These are phyloP conservation scores for Helicocarpus griseus DNA, from an alignment of 2,329 filamentous ascomycete genomes.

Conservation along the genomic window DNA sequence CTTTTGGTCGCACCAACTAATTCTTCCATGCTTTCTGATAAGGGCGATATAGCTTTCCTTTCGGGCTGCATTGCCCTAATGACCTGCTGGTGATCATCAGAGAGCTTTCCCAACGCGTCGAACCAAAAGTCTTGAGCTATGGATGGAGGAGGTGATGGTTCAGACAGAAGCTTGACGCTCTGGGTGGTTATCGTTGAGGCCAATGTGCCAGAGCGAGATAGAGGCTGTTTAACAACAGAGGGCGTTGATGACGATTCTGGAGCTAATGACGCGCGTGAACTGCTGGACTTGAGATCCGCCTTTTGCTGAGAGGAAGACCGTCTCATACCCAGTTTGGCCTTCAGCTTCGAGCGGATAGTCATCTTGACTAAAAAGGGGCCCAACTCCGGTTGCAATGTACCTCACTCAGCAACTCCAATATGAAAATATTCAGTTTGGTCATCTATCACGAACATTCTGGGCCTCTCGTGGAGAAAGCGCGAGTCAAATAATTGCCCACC, in stretches of 20 bases:
- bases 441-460: too few relatives aligned
- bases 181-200: not conserved
- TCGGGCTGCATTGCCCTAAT: not conserved
- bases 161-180: not conserved
- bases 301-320: not conserved
- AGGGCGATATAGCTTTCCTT: conserved; percentile 15
- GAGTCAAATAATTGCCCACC: too few relatives aligned
- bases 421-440: too few relatives aligned
- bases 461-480: too few relatives aligned
- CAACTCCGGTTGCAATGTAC: not conserved
- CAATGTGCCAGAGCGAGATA: not conserved
- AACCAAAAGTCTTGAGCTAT: not conserved
- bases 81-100: not conserved
- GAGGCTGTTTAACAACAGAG: not conserved
- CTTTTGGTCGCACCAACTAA: not conserved
- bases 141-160: not conserved
- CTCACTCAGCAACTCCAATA: too few relatives aligned
- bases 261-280: not conserved
- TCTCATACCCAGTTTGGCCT: not conserved
- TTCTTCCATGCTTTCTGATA: not conserved
- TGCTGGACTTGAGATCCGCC: not conserved
- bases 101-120: not conserved
- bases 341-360: not conserved
- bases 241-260: not conserved
- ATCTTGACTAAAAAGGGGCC: not conserved